Percentiles rank a stretch among this genome's conserved stretches.
phyloP scores from a whole-genome alignment of 805 yeast genomes.

The Scheffersomyces ergatensis region DNA sequence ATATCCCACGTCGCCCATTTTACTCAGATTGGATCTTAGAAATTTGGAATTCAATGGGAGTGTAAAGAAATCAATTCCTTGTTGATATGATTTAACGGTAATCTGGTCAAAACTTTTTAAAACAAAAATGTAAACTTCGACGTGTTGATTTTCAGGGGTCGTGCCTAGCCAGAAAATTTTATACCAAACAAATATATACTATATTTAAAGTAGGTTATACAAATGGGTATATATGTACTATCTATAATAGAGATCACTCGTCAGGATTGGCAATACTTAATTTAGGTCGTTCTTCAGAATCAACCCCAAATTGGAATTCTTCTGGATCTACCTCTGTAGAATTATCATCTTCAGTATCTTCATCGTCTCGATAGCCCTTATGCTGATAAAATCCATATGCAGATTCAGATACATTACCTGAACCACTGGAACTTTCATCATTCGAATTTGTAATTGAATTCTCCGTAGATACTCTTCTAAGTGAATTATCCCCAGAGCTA shows the following conservation, averaged over 20 bases:
- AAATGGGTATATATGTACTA: not conserved
- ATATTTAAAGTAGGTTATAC: too few species aligned
- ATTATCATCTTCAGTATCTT: constrained; percentile 18
- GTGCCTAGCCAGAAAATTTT: not conserved
- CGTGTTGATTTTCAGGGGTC: not conserved
- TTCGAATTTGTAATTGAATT: not conserved
- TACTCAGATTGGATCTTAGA: too few species aligned
- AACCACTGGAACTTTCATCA: constrained; percentile 11
- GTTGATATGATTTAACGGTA: too few species aligned
- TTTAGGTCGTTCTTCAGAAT: constrained; percentile 34
- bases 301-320: constrained; percentile 11
- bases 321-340: constrained; percentile 15
- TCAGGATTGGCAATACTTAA: constrained; percentile 62
- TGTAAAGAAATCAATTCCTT: too few species aligned
- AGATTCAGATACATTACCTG: constrained; percentile 29
- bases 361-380: constrained; percentile 31
- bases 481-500: not conserved
- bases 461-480: not conserved
- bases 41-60: too few species aligned
- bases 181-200: too few species aligned
- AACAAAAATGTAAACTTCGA: not conserved
- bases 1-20: constrained; percentile 44
- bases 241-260: not conserved
- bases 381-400: constrained; percentile 39
- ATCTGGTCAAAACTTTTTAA: too few species aligned